Conservation (phyloP, 805 yeast genomes). For the Starmerella floricola region DNA sequence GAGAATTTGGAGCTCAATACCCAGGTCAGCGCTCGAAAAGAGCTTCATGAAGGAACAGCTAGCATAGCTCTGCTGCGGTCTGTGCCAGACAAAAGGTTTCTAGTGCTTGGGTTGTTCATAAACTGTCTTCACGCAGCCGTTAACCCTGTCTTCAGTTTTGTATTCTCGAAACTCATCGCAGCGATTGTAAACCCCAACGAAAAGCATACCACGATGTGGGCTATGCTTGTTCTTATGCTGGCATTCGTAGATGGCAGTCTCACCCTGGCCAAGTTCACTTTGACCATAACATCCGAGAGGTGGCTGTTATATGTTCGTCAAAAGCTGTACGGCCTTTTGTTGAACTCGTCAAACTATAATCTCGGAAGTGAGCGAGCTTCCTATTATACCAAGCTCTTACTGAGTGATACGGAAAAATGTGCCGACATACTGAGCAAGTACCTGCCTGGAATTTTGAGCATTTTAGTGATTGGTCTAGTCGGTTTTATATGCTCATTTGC, state of each 20-base stretch:
- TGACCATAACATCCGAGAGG: slow-evolving; percentile 51
- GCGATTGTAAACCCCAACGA: slow-evolving; percentile 42
- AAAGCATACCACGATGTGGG: slow-evolving; percentile 43
- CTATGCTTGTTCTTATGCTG: slow-evolving; percentile 49
- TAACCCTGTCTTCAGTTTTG: slow-evolving; percentile 68
- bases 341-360: slow-evolving; percentile 36
- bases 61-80: not conserved
- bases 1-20: too few species aligned
- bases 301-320: slow-evolving; percentile 52
- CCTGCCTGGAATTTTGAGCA: slow-evolving; percentile 41
- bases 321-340: slow-evolving; percentile 37
- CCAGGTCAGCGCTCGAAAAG: not conserved
- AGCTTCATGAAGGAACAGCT: not conserved
- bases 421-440: slow-evolving; percentile 54
- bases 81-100: slow-evolving; percentile 18
- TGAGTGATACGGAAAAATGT: slow-evolving; percentile 75
- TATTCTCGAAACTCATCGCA: slow-evolving; percentile 55
- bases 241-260: slow-evolving; percentile 50
- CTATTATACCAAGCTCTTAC: slow-evolving; percentile 49
- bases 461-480: slow-evolving; percentile 41
- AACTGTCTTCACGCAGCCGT: slow-evolving; percentile 49
- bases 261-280: slow-evolving; percentile 39
- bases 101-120: slow-evolving; percentile 41
- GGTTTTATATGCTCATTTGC: slow-evolving; percentile 71
- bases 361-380: slow-evolving; percentile 32